Evolutionary conservation across 2,329 filamentous ascomycete species (phyloP).

Genomic region (Botryotinia narcissicola): DNA sequence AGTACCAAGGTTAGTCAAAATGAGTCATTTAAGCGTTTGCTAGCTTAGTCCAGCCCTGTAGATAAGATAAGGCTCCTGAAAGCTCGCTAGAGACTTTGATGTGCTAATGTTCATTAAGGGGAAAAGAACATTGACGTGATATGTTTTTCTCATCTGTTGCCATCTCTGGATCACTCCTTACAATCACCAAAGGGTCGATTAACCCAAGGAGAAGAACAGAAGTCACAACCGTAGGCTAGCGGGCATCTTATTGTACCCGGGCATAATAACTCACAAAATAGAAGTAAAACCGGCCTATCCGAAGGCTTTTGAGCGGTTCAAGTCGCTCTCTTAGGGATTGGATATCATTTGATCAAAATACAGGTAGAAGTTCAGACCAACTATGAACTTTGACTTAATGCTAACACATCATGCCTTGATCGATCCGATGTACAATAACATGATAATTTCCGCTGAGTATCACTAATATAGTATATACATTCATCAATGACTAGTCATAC

Average conservation of each 20-base stretch:
- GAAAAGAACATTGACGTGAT: not conserved
- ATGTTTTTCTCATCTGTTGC: not conserved
- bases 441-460: not conserved
- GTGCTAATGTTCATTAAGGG: not conserved
- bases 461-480: not conserved
- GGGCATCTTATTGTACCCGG: not conserved
- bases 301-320: not conserved
- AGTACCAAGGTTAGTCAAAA: not conserved
- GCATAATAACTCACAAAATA: not conserved
- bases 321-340: no score
- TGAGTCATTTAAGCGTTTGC: slow-evolving; percentile 9
- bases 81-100: not conserved
- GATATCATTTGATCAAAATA: not conserved
- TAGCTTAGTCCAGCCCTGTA: not conserved
- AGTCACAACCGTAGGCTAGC: no score
- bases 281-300: not conserved
- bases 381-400: not conserved
- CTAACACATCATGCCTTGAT: not conserved
- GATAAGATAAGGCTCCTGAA: not conserved
- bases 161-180: not conserved
- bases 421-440: not conserved
- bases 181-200: not conserved
- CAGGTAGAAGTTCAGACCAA: not conserved
- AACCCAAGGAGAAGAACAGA: not conserved
- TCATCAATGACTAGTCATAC: not conserved